Evolutionary conservation across 1,284 basidiomycete genomes (phyloP).

Genomic region (Cryptococcus deneoformans): DNA sequence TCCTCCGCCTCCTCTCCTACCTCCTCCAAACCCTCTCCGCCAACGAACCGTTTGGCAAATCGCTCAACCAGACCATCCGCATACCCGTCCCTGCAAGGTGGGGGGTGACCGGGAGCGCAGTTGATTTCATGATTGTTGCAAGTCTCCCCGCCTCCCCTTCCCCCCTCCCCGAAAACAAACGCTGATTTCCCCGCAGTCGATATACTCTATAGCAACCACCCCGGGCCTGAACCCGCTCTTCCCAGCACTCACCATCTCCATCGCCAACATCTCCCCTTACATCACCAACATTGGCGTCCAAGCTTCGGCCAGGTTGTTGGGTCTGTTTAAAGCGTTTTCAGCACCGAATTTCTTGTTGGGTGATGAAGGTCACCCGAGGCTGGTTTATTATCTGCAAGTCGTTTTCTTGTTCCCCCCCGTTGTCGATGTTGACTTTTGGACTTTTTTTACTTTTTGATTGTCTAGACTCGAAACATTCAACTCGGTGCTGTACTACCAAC

Average conservation of each 20-base stretch:
- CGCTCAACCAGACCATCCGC: constrained; percentile 58
- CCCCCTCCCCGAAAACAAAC: neutral
- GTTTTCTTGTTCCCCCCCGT: no score
- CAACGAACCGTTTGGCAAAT: constrained; percentile 69
- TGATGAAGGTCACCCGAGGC: constrained; percentile 88
- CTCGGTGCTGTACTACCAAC: constrained; percentile 66
- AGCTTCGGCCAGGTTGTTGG: constrained; percentile 75
- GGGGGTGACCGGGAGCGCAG: constrained; percentile 67
- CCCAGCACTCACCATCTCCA: constrained; percentile 82
- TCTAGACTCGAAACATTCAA: constrained; percentile 77
- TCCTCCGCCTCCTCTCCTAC: constrained; percentile 85
- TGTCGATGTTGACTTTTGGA: constrained; percentile 5
- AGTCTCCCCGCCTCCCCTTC: constrained; percentile 31
- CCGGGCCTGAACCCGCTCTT: constrained; percentile 83
- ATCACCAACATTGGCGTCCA: constrained; percentile 77
- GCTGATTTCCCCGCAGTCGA: constrained; percentile 55
- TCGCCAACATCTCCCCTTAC: constrained; percentile 84
- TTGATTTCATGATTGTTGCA: constrained; percentile 84
- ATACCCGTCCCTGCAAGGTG: constrained; percentile 69
- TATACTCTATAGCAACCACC: constrained; percentile 87
- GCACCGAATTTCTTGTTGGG: constrained; percentile 83
- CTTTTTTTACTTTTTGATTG: neutral
- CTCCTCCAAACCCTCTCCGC: constrained; percentile 88
- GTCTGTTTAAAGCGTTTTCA: constrained; percentile 85
- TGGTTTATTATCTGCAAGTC: constrained; percentile 80